These are phyloP conservation scores for Nyctanthes arbortristis DNA, from an alignment of 257 asterid species.

Conservation along the genomic window DNA sequence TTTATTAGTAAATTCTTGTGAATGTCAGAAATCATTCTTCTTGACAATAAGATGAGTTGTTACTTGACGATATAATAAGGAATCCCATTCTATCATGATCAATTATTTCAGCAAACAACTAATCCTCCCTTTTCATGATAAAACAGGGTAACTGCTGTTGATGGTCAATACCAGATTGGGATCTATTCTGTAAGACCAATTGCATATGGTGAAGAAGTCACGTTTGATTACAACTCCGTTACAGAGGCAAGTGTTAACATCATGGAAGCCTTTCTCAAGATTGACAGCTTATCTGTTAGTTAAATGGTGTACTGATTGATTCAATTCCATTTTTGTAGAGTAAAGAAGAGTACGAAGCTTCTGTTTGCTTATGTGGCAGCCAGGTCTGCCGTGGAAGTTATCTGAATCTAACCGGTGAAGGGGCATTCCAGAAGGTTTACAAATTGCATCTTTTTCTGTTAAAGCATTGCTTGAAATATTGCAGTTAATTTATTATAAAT, in stretches of 20 bases:
- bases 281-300: constrained; percentile 6
- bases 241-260: constrained; percentile 73
- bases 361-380: constrained; percentile 97
- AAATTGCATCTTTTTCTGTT: constrained; percentile 15
- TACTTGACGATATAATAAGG: neutral
- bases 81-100: neutral
- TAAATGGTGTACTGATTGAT: constrained; percentile 19
- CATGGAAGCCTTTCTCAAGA: constrained; percentile 20
- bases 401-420: constrained; percentile 93
- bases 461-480: constrained; percentile 10
- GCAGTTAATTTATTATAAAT: neutral
- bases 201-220: constrained; percentile 93
- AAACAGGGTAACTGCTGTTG: constrained; percentile 99
- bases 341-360: constrained; percentile 98
- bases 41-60: neutral
- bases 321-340: constrained; percentile 56
- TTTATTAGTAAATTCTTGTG: neutral
- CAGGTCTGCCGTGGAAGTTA: constrained; percentile 99
- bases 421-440: constrained; percentile 88
- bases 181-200: constrained; percentile 90
- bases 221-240: constrained; percentile 96
- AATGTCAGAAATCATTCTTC: neutral
- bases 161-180: constrained; percentile 99
- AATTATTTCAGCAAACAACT: constrained; percentile 4
- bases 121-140: constrained; percentile 25